Conservation (phyloP, 768 basidiomycete species). For the Arthromyces matolae region DNA sequence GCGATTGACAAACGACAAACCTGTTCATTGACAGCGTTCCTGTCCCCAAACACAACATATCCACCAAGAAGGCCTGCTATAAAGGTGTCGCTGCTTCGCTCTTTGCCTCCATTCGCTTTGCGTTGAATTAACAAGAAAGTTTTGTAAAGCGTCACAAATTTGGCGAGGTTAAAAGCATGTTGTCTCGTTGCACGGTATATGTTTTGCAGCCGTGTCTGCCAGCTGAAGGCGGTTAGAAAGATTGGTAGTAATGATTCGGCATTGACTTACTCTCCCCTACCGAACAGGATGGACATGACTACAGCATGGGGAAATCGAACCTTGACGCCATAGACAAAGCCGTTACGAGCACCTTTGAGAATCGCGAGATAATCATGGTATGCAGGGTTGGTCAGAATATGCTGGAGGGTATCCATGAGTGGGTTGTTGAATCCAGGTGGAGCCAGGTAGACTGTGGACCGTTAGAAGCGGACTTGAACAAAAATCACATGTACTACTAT, state of each 20-base stretch:
- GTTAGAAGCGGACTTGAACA: slow-evolving; percentile 3
- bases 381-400: slow-evolving; percentile 62
- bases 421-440: not conserved
- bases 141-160: slow-evolving; percentile 95
- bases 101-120: slow-evolving; percentile 78
- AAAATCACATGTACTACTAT: slow-evolving; percentile 20
- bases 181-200: slow-evolving; percentile 86
- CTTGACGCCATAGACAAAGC: slow-evolving; percentile 86
- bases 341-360: slow-evolving; percentile 90
- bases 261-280: slow-evolving; percentile 77
- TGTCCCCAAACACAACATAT: slow-evolving; percentile 82
- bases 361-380: slow-evolving; percentile 91
- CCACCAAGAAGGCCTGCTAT: slow-evolving; percentile 91
- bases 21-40: slow-evolving; percentile 89
- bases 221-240: slow-evolving; percentile 41
- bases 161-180: slow-evolving; percentile 88
- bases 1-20: slow-evolving; percentile 37
- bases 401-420: slow-evolving; percentile 34
- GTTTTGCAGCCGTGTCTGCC: slow-evolving; percentile 57
- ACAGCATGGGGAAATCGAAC: slow-evolving; percentile 94
- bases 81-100: slow-evolving; percentile 80
- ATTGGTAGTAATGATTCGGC: slow-evolving; percentile 5
- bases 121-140: slow-evolving; percentile 76
- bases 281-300: slow-evolving; percentile 94
- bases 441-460: too few species aligned